These are phyloP conservation scores for Talaromyces sp. DNA, from an alignment of 2,329 filamentous ascomycete species.

Conservation along the genomic window DNA sequence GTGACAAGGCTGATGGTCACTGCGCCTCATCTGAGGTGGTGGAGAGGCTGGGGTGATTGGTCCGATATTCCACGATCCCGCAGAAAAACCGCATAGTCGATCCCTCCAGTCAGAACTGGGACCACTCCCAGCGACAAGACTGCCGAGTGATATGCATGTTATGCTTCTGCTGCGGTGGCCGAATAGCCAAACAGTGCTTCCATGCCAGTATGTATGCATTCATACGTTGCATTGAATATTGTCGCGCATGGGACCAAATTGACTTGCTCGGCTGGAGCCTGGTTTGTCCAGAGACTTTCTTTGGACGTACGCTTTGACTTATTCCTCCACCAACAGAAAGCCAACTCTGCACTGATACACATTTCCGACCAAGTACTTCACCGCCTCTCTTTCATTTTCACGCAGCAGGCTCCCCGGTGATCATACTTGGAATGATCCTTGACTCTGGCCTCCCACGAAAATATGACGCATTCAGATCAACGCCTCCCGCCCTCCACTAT, in stretches of 20 bases:
- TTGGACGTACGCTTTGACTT: slow-evolving; percentile 5
- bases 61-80: slow-evolving; percentile 31
- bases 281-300: background rate
- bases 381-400: background rate
- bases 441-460: background rate
- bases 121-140: background rate
- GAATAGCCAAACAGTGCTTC: background rate
- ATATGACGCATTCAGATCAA: slow-evolving; percentile 7
- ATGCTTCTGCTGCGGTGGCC: background rate
- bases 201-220: background rate
- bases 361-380: slow-evolving; percentile 1
- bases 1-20: slow-evolving; percentile 28
- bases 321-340: slow-evolving; percentile 5
- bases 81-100: slow-evolving; percentile 9
- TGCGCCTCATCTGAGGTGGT: slow-evolving; percentile 27
- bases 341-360: slow-evolving; percentile 14
- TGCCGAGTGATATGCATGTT: background rate
- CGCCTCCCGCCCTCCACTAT: background rate
- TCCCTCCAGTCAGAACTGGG: slow-evolving; percentile 8
- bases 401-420: background rate
- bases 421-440: background rate
- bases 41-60: slow-evolving; percentile 32
- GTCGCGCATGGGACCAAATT: slow-evolving; percentile 11
- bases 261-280: background rate
- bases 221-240: slow-evolving; percentile 15